Evolutionary conservation across 1,284 basidiomycete species (phyloP).

Genomic region (Tremellales sp.): DNA sequence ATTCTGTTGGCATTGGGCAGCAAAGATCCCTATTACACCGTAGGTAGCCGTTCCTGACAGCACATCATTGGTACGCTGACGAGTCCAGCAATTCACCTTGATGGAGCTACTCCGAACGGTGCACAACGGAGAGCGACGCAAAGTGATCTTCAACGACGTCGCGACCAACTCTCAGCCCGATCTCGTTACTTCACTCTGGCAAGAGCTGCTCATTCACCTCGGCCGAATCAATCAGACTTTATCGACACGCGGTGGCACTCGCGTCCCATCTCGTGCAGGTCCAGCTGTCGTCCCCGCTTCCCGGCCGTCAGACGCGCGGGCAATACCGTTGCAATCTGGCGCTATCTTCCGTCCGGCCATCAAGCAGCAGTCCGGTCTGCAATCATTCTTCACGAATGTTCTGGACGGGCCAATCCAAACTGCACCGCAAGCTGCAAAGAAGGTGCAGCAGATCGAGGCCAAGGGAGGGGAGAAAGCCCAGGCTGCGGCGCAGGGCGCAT

Average conservation of each 20-base stretch:
- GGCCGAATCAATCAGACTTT: slow-evolving; percentile 23
- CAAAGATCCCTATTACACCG: slow-evolving; percentile 31
- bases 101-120: slow-evolving; percentile 40
- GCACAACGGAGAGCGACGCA: slow-evolving; percentile 21
- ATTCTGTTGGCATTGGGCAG: slow-evolving; percentile 34
- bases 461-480: slow-evolving; percentile 2
- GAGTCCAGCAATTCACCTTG: slow-evolving; percentile 39
- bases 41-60: slow-evolving; percentile 7
- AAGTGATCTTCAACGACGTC: slow-evolving; percentile 33
- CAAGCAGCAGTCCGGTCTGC: slow-evolving; percentile 22
- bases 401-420: slow-evolving; percentile 33
- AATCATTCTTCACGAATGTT: slow-evolving; percentile 16
- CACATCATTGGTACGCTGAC: not conserved
- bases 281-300: not conserved
- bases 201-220: slow-evolving; percentile 33
- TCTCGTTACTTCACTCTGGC: slow-evolving; percentile 28
- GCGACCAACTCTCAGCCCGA: slow-evolving; percentile 17
- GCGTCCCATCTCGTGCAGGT: not conserved
- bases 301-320: slow-evolving; percentile 16
- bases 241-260: slow-evolving; percentile 13
- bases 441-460: slow-evolving; percentile 3
- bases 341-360: slow-evolving; percentile 38
- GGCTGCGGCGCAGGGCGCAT: slow-evolving; percentile 11
- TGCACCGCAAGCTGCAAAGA: slow-evolving; percentile 12
- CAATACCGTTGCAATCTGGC: slow-evolving; percentile 30